A percentile compares a stretch with the other conserved stretches of the same genome.
These are phyloP conservation scores for Mycena rosella DNA, from an alignment of 768 basidiomycete species.

Conservation along the genomic window DNA sequence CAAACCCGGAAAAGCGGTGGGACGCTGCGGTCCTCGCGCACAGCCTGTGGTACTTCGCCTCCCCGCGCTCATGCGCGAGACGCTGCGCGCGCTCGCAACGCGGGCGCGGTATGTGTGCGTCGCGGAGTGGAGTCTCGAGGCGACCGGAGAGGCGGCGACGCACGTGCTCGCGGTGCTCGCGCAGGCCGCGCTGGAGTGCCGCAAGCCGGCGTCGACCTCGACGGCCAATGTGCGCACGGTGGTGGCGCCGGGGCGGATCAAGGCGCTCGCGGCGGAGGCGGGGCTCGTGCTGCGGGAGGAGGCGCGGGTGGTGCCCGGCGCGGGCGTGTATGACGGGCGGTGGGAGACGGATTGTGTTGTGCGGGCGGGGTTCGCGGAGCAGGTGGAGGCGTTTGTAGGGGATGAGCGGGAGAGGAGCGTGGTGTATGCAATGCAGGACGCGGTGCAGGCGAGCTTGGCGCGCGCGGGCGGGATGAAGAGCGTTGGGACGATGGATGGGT, in stretches of 20 bases:
- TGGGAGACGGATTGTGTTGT: conserved; percentile 51
- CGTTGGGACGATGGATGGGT: conserved; percentile 49
- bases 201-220: conserved; percentile 41
- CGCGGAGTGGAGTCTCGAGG: conserved; percentile 51
- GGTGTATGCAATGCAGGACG: conserved; percentile 49
- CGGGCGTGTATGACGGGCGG: conserved; percentile 46
- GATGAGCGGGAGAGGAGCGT: conserved; percentile 50
- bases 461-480: conserved; percentile 34
- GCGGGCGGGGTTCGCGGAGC: conserved; percentile 37
- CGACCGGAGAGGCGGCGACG: too few species aligned
- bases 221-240: conserved; percentile 51
- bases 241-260: conserved; percentile 48
- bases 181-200: conserved; percentile 50
- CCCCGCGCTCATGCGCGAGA: conserved; percentile 46
- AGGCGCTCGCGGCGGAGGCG: conserved; percentile 39
- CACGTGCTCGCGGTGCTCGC: conserved; percentile 53
- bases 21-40: conserved; percentile 51
- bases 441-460: conserved; percentile 36
- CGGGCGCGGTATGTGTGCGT: conserved; percentile 46
- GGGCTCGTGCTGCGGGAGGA: conserved; percentile 42
- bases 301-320: conserved; percentile 38
- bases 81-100: conserved; percentile 42
- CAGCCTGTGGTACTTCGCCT: conserved; percentile 56
- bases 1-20: conserved; percentile 38
- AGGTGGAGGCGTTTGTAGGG: conserved; percentile 40